Evolutionary conservation across 2,329 filamentous ascomycete species (phyloP).

Genomic region (Albifimbria verrucaria): DNA sequence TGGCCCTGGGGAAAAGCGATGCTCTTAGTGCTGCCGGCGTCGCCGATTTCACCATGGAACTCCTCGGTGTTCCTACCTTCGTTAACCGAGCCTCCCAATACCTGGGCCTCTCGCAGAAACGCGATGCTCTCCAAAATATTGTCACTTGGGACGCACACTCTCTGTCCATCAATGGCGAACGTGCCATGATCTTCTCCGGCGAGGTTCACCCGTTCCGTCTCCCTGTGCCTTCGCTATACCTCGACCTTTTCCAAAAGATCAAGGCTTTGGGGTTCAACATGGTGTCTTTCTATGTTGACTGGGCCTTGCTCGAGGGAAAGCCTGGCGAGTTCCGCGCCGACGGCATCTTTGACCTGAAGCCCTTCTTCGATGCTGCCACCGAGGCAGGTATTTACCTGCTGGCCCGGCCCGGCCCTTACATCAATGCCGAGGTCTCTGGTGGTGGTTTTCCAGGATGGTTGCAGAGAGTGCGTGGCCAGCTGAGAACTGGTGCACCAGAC

Average conservation of each 20-base stretch:
- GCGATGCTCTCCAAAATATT: conserved; percentile 28
- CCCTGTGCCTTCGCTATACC: conserved; percentile 46
- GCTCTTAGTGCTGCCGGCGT: conserved; percentile 12
- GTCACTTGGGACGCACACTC: conserved; percentile 73
- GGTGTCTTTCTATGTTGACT: conserved; percentile 77
- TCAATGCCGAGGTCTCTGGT: conserved; percentile 73
- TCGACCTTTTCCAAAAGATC: conserved; percentile 79
- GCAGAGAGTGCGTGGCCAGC: conserved; percentile 59
- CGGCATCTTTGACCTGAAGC: conserved; percentile 68
- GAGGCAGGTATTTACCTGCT: conserved; percentile 75
- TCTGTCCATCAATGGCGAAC: conserved; percentile 65
- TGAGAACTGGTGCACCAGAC: conserved; percentile 60
- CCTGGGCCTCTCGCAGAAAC: conserved; percentile 13
- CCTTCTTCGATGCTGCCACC: conserved; percentile 73
- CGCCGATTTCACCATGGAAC: conserved; percentile 14
- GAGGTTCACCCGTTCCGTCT: conserved; percentile 68
- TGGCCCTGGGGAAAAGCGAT: conserved; percentile 10
- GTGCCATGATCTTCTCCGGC: conserved; percentile 68
- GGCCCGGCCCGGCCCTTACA: conserved; percentile 69
- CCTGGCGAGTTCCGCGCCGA: conserved; percentile 66
- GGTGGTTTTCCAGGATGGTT: conserved; percentile 83
- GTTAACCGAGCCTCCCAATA: not conserved
- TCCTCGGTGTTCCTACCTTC: conserved; percentile 8
- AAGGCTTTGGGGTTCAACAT: conserved; percentile 77
- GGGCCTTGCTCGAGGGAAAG: conserved; percentile 74